Percentiles rank a stretch among this genome's conserved stretches.
Conservation (phyloP, 1,139 yeast genomes). For the Citeromyces hawaiiensis region DNA sequence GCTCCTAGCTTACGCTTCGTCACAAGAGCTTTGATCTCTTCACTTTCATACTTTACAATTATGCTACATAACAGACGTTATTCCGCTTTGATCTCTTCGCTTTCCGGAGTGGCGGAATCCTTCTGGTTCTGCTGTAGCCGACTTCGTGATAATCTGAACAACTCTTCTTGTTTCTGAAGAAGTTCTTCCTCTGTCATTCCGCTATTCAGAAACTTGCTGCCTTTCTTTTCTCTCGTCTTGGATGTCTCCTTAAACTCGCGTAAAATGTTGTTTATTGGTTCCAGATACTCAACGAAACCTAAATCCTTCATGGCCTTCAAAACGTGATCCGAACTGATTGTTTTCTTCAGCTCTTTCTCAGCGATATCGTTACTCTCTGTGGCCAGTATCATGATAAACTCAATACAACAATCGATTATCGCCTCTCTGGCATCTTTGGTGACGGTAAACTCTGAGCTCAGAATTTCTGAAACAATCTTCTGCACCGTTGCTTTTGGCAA, state of each 20-base stretch:
- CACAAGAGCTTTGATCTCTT: neutral
- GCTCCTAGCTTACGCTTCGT: no score
- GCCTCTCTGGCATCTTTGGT: conserved; percentile 94
- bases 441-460: conserved; percentile 77
- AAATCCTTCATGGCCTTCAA: conserved; percentile 79
- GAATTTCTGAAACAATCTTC: conserved; percentile 79
- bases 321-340: conserved; percentile 95
- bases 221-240: conserved; percentile 83
- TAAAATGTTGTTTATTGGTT: conserved; percentile 68
- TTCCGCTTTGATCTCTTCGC: neutral
- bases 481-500: conserved; percentile 72
- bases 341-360: conserved; percentile 89
- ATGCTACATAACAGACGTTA: neutral
- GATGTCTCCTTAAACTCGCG: conserved; percentile 80
- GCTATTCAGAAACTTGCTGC: conserved; percentile 84
- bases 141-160: conserved; percentile 81
- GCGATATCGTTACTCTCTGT: conserved; percentile 95
- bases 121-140: conserved; percentile 35
- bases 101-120: conserved; percentile 8
- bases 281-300: conserved; percentile 79
- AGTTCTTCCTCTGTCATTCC: conserved; percentile 90
- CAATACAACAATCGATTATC: conserved; percentile 89
- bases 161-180: conserved; percentile 81
- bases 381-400: conserved; percentile 86
- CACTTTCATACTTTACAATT: neutral